phyloP scores from a whole-genome alignment of 164 flowering plant genomes.

The Saururus chinensis region DNA sequence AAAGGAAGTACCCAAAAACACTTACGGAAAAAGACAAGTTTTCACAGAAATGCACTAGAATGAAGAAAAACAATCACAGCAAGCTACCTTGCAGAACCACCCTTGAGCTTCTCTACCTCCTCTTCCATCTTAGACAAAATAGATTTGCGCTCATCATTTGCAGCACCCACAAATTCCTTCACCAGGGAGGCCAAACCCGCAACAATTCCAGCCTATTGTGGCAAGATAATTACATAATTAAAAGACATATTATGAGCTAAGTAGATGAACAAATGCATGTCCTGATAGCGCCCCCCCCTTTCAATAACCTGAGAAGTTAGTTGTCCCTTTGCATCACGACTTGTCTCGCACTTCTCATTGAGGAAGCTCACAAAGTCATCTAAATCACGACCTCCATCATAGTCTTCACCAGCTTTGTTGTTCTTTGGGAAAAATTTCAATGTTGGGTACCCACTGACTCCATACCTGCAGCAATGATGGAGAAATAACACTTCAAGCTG shows the following conservation, averaged over 20 bases:
- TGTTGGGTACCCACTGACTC: constrained; percentile 87
- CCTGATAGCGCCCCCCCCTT: no score
- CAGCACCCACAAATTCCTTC: constrained; percentile 69
- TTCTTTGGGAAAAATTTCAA: constrained; percentile 87
- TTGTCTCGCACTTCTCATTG: constrained; percentile 80
- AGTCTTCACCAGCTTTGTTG: constrained; percentile 94
- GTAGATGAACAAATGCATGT: no score
- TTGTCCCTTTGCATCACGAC: constrained; percentile 84
- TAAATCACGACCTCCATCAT: constrained; percentile 85
- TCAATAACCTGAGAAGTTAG: constrained; percentile 61
- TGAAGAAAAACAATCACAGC: neutral
- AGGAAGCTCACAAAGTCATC: constrained; percentile 81
- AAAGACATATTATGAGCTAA: no score
- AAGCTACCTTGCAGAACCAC: constrained; percentile 59
- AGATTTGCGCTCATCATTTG: constrained; percentile 61
- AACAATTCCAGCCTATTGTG: constrained; percentile 64
- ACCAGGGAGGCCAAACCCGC: constrained; percentile 51
- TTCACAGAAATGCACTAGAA: neutral
- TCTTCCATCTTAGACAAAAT: constrained; percentile 48
- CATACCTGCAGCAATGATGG: constrained; percentile 87
- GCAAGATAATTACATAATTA: neutral
- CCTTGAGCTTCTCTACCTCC: constrained; percentile 67
- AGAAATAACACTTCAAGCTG: no score
- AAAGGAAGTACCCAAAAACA: no score
- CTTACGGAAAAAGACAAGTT: no score